Evolutionary conservation across 164 flowering plant genomes (phyloP).

Genomic region (Echeveria elegans): DNA sequence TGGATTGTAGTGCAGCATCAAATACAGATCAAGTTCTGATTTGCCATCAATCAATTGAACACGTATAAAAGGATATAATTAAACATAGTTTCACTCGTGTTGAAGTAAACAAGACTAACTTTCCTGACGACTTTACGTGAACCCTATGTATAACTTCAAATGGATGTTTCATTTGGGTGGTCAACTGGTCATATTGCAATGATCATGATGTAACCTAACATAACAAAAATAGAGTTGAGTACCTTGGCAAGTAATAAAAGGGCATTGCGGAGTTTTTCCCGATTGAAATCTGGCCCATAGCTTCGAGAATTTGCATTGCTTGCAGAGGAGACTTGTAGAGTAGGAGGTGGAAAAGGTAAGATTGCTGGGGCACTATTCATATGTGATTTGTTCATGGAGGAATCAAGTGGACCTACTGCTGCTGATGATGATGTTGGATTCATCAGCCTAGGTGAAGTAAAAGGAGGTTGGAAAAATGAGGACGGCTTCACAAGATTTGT

Average conservation of each 20-base stretch:
- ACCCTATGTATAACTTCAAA: neutral
- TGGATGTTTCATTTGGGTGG: neutral
- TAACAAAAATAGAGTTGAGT: conserved; percentile 7
- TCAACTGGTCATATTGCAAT: neutral
- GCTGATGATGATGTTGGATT: conserved; percentile 27
- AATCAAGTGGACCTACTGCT: conserved; percentile 21
- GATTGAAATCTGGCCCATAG: conserved; percentile 20
- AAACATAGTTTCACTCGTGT: too few relatives aligned
- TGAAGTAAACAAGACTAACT: neutral
- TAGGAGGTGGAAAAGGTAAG: conserved; percentile 52
- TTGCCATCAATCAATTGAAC: neutral
- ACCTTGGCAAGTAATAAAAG: conserved; percentile 72
- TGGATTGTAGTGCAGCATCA: neutral
- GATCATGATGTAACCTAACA: neutral
- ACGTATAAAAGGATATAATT: neutral
- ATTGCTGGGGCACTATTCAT: conserved; percentile 43
- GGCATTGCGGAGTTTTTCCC: conserved; percentile 66
- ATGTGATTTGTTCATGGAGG: conserved; percentile 30
- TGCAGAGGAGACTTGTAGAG: conserved; percentile 39
- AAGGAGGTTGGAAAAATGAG: conserved; percentile 28
- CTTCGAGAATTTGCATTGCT: conserved; percentile 19
- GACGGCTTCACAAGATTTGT: conserved; percentile 43
- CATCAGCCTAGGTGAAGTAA: conserved; percentile 22
- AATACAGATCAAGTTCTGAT: neutral
- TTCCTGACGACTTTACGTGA: neutral